These are phyloP conservation scores for Exophiala alcalophila DNA, from an alignment of 2,329 filamentous ascomycete genomes.

Conservation along the genomic window DNA sequence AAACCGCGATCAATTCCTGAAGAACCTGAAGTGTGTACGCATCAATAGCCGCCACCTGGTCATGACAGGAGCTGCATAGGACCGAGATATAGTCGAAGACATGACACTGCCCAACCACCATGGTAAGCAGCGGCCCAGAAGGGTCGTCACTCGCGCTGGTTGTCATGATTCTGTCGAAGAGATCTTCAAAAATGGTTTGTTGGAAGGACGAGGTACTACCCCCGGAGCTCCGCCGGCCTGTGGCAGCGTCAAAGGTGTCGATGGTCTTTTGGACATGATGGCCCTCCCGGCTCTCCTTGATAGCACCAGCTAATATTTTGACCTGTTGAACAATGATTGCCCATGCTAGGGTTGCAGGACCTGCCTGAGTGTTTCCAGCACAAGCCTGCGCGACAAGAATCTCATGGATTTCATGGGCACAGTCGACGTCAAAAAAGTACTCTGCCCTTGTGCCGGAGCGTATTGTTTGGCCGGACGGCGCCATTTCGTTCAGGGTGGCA, in stretches of 20 bases:
- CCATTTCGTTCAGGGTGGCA: constrained; percentile 15
- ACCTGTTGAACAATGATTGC: constrained; percentile 70
- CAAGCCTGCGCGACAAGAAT: constrained; percentile 63
- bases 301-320: constrained; percentile 59
- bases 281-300: constrained; percentile 54
- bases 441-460: constrained; percentile 7
- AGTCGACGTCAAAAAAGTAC: constrained; percentile 61
- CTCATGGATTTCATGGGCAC: constrained; percentile 70
- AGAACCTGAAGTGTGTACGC: constrained; percentile 41
- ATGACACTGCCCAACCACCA: constrained; percentile 45
- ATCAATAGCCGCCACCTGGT: constrained; percentile 5
- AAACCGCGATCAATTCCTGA: constrained; percentile 67
- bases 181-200: constrained; percentile 46
- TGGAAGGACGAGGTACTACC: constrained; percentile 35
- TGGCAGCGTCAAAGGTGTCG: constrained; percentile 33
- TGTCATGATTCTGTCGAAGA: constrained; percentile 46
- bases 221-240: constrained; percentile 30
- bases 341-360: constrained; percentile 78
- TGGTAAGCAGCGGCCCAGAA: constrained; percentile 47
- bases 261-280: constrained; percentile 43
- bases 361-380: constrained; percentile 59
- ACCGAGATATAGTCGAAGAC: constrained; percentile 49
- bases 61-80: background rate
- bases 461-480: constrained; percentile 9
- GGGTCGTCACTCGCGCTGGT: constrained; percentile 45